Base-by-base conservation (phyloP, 139 green algal species). In the Pseudopediastrum boryanum region DNA sequence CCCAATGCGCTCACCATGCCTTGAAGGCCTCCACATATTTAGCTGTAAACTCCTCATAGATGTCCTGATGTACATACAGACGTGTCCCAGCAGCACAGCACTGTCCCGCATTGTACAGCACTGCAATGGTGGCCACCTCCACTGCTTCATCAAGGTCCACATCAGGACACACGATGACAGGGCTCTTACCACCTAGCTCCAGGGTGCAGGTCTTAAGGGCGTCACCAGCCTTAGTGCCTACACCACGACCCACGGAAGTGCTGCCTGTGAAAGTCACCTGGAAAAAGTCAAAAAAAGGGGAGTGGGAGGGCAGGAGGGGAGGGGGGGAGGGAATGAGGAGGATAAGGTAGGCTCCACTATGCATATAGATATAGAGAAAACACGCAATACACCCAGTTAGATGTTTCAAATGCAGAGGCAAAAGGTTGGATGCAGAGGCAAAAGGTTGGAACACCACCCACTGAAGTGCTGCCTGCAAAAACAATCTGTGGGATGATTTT, bases 31-130 rank as follows among this genome's bases (percentile, higher is more conserved):
- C 29, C n/a, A 68, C 70, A 42, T 77, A 77, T 7, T 67, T 54
- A 4, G 16, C 36, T 42, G 66, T 21, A n/a, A 77, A 77, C 2
- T 88, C 78, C 52, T 95, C 89, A 75, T 94, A 93, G 41, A 95
- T 86, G 68, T 33, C 44, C 59, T 86, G 84, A 68, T 95, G 91
- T 38, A 95, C 91, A 68, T 86, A 95, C 46, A 84, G 79, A 19
- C 91, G 35, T 8, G 82, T 89, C 27, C 87, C 89, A 13, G 91
- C 91, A 35, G 82, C 85, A 48, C 91, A 95, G 89, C 84, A 91
- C 62, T 94, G 86, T 13, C 85, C 85, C 73, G 90, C 77, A 83
- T 95, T 95, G 83, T 90, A 95, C 84, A 95, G 92, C 23, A 93
- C 80, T 9, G 83, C 91, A 56, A 90, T 84, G 81, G 93, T 84